These are phyloP conservation scores for Trichocladium uniseriatum DNA, from an alignment of 495 filamentous ascomycete species.

Conservation along the genomic window DNA sequence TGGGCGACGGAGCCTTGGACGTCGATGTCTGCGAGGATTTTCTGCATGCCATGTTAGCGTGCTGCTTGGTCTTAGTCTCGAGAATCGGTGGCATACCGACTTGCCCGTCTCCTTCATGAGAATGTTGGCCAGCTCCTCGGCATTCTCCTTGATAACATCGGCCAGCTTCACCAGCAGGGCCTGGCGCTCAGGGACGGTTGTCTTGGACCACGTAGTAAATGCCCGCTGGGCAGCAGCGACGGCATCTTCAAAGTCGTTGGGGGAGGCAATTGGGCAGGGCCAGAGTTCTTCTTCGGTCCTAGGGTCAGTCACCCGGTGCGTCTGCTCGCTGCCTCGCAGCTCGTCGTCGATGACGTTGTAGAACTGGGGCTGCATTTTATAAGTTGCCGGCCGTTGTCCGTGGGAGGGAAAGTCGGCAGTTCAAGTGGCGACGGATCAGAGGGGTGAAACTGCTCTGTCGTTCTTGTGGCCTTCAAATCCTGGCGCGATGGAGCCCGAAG, in stretches of 20 bases:
- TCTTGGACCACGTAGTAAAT: conserved; percentile 37
- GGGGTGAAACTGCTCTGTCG: too few species aligned
- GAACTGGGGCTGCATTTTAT: conserved; percentile 29
- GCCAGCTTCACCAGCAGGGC: conserved; percentile 45
- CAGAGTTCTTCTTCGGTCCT: conserved; percentile 40
- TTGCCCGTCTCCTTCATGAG: conserved; percentile 37
- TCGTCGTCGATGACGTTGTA: conserved; percentile 42
- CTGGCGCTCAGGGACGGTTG: conserved; percentile 40
- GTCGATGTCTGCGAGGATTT: conserved; percentile 22
- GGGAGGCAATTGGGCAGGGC: conserved; percentile 35
- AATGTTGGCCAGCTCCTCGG: conserved; percentile 28
- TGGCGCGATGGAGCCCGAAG: too few species aligned
- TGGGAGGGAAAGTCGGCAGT: too few species aligned
- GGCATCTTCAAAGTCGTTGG: conserved; percentile 42
- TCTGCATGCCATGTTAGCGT: conserved; percentile 1
- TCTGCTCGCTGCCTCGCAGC: conserved; percentile 25
- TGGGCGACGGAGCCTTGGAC: conserved; percentile 18
- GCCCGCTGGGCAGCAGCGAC: conserved; percentile 38
- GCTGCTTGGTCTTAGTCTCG: too few species aligned
- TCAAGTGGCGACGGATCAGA: too few species aligned
- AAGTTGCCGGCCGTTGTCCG: too few species aligned
- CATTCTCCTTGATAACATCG: conserved; percentile 27
- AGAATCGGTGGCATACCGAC: conserved; percentile 15
- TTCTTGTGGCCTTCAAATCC: too few species aligned
- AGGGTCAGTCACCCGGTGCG: conserved; percentile 36